These are phyloP conservation scores for Russula sp. DNA, from an alignment of 768 basidiomycete species.

Conservation along the genomic window DNA sequence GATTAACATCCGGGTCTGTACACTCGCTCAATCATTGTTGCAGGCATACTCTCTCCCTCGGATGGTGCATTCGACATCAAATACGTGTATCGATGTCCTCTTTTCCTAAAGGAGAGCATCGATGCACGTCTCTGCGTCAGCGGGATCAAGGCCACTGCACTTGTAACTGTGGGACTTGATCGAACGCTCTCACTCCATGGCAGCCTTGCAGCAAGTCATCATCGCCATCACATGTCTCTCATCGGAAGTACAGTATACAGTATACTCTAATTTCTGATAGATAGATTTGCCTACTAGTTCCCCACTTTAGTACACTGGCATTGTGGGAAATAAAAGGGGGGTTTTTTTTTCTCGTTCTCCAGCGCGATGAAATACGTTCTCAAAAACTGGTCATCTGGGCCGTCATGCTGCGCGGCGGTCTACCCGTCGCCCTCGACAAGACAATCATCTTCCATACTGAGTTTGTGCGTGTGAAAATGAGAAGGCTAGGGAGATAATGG, in stretches of 20 bases:
- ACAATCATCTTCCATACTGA: constrained; percentile 22
- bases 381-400: constrained; percentile 68
- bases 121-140: constrained; percentile 39
- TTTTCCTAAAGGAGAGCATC: no score
- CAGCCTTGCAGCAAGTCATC: constrained; percentile 36
- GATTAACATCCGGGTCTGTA: constrained; percentile 28
- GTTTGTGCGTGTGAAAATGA: constrained; percentile 3
- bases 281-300: not conserved
- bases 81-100: constrained; percentile 40
- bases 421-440: no score
- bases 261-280: constrained; percentile 15
- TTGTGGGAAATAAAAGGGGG: not conserved
- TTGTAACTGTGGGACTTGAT: constrained; percentile 35
- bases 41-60: constrained; percentile 46
- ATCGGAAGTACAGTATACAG: constrained; percentile 33
- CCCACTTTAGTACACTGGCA: not conserved
- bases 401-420: no score
- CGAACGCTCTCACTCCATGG: constrained; percentile 34
- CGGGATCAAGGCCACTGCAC: constrained; percentile 40
- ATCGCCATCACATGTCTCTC: constrained; percentile 32
- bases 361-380: constrained; percentile 61
- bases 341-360: constrained; percentile 48
- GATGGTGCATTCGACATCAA: constrained; percentile 40
- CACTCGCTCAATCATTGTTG: constrained; percentile 39
- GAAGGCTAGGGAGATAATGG: not conserved